Percentiles rank a stretch among this genome's conserved stretches.
phyloP scores from a whole-genome alignment of 1,139 yeast species.

The Trichomonascaceae sp. region DNA sequence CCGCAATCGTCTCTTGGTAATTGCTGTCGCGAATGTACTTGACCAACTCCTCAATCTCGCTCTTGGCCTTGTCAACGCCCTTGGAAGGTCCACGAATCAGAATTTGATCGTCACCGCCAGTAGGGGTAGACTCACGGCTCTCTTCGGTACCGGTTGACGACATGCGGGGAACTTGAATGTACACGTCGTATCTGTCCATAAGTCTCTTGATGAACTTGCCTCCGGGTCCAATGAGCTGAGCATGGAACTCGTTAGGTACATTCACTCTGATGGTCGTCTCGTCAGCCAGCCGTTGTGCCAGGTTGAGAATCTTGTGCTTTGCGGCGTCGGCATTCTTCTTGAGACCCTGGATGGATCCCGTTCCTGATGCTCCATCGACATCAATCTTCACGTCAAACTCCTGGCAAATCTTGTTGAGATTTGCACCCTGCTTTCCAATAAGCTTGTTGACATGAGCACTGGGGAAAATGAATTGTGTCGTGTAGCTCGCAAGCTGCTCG shows the following conservation, averaged over 20 bases:
- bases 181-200: slow-evolving; percentile 79
- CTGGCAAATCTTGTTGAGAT: slow-evolving; percentile 56
- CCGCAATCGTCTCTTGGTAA: slow-evolving; percentile 43
- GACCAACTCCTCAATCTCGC: slow-evolving; percentile 71
- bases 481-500: slow-evolving; percentile 45
- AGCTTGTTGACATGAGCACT: slow-evolving; percentile 56
- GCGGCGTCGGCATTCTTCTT: slow-evolving; percentile 73
- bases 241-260: slow-evolving; percentile 68
- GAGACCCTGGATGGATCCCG: slow-evolving; percentile 57
- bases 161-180: slow-evolving; percentile 54
- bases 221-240: slow-evolving; percentile 71
- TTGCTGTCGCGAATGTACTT: slow-evolving; percentile 87
- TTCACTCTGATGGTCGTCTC: slow-evolving; percentile 51
- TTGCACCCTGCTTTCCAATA: slow-evolving; percentile 81
- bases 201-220: slow-evolving; percentile 76
- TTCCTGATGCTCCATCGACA: slow-evolving; percentile 45
- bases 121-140: slow-evolving; percentile 24
- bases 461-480: slow-evolving; percentile 49
- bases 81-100: slow-evolving; percentile 82
- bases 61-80: slow-evolving; percentile 75
- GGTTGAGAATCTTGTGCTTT: slow-evolving; percentile 40
- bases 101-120: slow-evolving; percentile 41
- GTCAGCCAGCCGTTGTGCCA: slow-evolving; percentile 73
- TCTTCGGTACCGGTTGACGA: slow-evolving; percentile 17
- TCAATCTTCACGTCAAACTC: slow-evolving; percentile 72